Evolutionary conservation across 306 rosid genomes (phyloP).

Genomic region (Citrullus mucosospermus): DNA sequence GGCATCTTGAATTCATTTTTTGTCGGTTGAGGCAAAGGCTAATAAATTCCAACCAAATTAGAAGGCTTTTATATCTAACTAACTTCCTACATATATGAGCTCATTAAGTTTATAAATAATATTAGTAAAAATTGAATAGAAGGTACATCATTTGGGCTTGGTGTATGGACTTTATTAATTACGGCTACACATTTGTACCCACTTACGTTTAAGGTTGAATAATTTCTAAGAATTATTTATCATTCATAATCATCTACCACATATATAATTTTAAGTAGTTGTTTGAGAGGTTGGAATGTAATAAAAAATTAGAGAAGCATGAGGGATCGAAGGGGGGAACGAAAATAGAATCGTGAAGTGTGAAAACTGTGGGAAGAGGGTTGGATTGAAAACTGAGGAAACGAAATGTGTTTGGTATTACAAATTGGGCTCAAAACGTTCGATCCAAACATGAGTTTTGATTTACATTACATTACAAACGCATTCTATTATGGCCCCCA

Average conservation of each 20-base stretch:
- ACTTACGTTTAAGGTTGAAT: background rate
- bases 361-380: too few species aligned
- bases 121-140: background rate
- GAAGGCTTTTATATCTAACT: background rate
- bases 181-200: too few species aligned
- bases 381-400: too few species aligned
- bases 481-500: too few species aligned
- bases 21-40: background rate
- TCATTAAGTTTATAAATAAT: background rate
- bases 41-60: background rate
- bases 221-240: background rate
- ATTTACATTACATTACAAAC: too few species aligned
- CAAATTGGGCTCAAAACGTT: too few species aligned
- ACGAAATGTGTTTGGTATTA: too few species aligned
- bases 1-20: background rate
- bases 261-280: background rate
- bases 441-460: too few species aligned
- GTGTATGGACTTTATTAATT: background rate
- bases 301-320: too few species aligned
- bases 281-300: too few species aligned
- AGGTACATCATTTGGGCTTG: background rate
- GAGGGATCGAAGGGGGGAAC: too few species aligned
- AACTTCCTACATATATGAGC: background rate
- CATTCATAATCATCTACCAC: background rate
- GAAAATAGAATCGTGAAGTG: too few species aligned